Percentiles rank a stretch among this genome's conserved stretches.
Conservation (phyloP, 345 rosid genomes). For the Cardamine occulta region DNA sequence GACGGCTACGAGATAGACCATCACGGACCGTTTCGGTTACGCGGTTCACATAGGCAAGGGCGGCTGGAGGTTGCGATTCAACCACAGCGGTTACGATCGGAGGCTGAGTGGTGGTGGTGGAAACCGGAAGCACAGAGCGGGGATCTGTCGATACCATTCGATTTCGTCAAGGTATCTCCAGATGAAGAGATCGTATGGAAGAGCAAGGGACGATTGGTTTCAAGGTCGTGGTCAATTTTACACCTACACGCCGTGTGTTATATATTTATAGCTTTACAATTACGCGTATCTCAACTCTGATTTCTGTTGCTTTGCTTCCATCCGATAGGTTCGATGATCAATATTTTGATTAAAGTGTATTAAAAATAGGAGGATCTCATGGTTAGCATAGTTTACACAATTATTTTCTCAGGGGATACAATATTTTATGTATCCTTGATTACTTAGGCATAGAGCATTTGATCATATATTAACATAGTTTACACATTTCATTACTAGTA, state of each 20-base stretch:
- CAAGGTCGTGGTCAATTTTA: neutral
- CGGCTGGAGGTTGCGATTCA: conserved; percentile 24
- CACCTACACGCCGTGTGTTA: neutral
- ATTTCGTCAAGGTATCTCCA: no score
- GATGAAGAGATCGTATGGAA: no score
- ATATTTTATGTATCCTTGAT: neutral
- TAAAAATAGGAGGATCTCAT: neutral
- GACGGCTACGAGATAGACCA: conserved; percentile 37
- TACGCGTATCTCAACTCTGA: conserved; percentile 25
- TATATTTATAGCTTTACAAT: conserved; percentile 16
- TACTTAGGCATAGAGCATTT: conserved; percentile 14
- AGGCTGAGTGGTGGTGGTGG: conserved; percentile 21
- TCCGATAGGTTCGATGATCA: neutral
- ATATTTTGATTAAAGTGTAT: neutral
- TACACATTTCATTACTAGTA: neutral
- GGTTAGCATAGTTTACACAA: neutral
- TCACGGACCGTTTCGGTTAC: conserved; percentile 21
- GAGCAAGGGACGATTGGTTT: neutral
- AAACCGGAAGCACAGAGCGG: conserved; percentile 27
- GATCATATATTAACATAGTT: neutral
- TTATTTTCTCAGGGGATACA: neutral
- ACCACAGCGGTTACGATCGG: conserved; percentile 16
- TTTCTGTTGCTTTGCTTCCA: neutral
- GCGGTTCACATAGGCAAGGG: conserved; percentile 13
- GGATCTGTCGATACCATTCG: conserved; percentile 47